Evolutionary conservation across 371 early-diverging fungal genomes (phyloP), one percentile per base, ranked within the genome.

Genomic region (Mucor irregularis): DNA sequence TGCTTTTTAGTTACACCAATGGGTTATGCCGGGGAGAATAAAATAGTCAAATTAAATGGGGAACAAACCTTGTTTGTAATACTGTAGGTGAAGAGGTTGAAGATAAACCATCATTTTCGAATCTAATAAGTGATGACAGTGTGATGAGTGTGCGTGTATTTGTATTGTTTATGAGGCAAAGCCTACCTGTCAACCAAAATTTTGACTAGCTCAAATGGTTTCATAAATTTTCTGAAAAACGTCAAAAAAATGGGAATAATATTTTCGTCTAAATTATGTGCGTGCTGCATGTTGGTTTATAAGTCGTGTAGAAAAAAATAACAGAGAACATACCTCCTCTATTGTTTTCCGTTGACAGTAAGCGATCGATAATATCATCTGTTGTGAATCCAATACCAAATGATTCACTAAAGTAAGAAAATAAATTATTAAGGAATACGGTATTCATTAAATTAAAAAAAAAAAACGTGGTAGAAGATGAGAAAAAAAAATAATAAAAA

Each of bases 171-270:
- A n/a, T n/a, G n/a, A n/a, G n/a, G n/a, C n/a, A n/a, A n/a, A n/a
- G n/a, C 37, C 30, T 71, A 79, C 59, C 78, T 72, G 16, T 71
- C 74, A 16, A 81, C 74, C 10, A 83, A 54, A 30, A 58, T 62
- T 19, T 74, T 68, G 7, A 78, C 68, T 11, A 83, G 63, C 11
- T 78, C 78, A 14, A 67, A 56, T 7, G 83, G 83, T n/a, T 70
- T 80, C 77, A 83, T 75, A 34, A 83, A 81, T 31, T 61, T 71
- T 38, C 84, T 71, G 54, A 76, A 83, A 59, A 83, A 80, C 24
- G 78, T 74, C 43, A 83, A 63, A 54, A 83, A 83, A 10, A 78
- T 61, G 6, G 69, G 67, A n/a, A 66, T 51, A 29, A 69, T 68
- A 35, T 73, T 67, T 31, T 73, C 73, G 56, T 76, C 77, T 71